Base-by-base conservation (phyloP, 1,284 basidiomycete genomes). In the Xanthoconium separans region DNA sequence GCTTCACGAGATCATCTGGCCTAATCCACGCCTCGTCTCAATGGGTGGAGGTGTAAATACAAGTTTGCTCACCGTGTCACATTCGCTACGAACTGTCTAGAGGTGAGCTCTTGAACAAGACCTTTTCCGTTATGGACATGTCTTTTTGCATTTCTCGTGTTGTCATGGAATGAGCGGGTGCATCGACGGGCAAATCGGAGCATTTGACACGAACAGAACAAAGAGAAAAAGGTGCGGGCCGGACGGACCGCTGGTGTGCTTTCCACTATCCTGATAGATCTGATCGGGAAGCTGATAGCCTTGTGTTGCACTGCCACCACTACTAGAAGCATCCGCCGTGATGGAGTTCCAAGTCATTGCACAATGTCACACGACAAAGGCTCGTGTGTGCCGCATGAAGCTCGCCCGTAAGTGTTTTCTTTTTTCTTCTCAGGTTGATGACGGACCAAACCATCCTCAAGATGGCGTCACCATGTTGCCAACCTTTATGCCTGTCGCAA, bases 401-500 rank as follows among this genome's bases (percentile, higher is more conserved):
- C 76, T 89, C 33, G 75, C 83, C 56, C 86, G 85, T 85, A 63
- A 65, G 83, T 76, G 22, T 22, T 4, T 22, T 22, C 6, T 10
- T 53, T 1, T 7, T 4, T 13, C 13, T 31, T 22, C 41, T 36
- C 3, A 0, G 24, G 18, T 44, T 12, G n/a, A 42, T 45, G 34
- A 44, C 51, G 51, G 56, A 56, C 33, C 48, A 44, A 53, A 13
- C 34, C 40, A 40, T 44, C 33, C 29, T 48, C 24, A 62, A 89
- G 90, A 93, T 75, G 89, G 88, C 11, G 73, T 79, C 41, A 93
- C 91, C 2, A 82, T 87, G 76, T 73, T 93, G 11, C 91, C 91
- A 0, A 91, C 91, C 0, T 93, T 94, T 65, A 93, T 93, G 91
- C 91, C 92, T 13, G 91, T 93, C 7, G 91, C 90, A 4, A 93